Evolutionary conservation across 2,329 filamentous ascomycete species (phyloP), one percentile per base, ranked within the genome.

Genomic region (Coniosporium tulheliwenetii): DNA sequence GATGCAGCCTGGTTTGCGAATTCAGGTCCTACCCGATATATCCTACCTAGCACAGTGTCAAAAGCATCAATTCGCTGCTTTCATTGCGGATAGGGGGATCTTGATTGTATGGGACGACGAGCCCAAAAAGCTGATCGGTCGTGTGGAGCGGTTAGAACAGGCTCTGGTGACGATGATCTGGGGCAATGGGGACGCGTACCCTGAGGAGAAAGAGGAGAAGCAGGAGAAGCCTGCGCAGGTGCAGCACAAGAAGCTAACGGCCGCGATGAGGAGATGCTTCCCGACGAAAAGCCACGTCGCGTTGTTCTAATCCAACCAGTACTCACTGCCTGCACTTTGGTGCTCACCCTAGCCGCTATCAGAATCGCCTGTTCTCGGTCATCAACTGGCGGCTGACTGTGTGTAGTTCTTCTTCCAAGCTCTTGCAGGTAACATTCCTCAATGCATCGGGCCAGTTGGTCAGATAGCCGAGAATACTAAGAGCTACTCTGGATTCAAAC

Each of bases 21-120:
- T 81, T 5, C 78, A 82, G 50, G 71, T 81, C 4, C 60, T 81
- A 15, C 69, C 69, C 2, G 69, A 67, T 38, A 68, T 80, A 42
- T 60, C 63, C 2, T 66, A 71, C 38, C 61, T 82, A 4, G 70
- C 73, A 0, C 57, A 63, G 16, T 79, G 74, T 48, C 69, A 77
- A 51, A 76, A 77, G 52, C 73, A 78, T 56, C 75, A 79, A 45
- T 78, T 76, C 50, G 75, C 72, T n/a, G 75, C 75, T 8, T 79
- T 79, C 52, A 70, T 79, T 39, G 64, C 69, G 44, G 71, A 77
- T 46, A 60, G 65, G n/a, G 63, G 64, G 36, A 62, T 77, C 33
- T 55, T 79, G n/a, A 62, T 77, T 5, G 72, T 78, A 16, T 79
- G 75, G 75, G 75, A 77, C 36, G 75, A 79, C 47, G 67, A 77